Evolutionary conservation across 2,329 filamentous ascomycete genomes (phyloP), one percentile per base, ranked within the genome.

Genomic region (Aspergillus amoenus): DNA sequence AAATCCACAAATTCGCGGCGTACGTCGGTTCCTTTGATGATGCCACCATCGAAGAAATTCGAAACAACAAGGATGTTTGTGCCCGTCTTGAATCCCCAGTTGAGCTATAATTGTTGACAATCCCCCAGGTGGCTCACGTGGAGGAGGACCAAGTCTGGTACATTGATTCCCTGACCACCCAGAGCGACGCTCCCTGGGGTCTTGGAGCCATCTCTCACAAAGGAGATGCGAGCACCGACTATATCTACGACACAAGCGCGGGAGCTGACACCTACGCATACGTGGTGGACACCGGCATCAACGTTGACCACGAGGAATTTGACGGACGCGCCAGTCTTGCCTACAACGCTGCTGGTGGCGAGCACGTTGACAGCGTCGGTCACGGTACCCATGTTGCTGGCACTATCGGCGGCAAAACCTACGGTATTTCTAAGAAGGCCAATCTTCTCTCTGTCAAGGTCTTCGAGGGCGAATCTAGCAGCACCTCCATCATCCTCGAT

Each of bases 361-460:
- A 61, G 30, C 58, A 68, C 41, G 64, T 64, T 22, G 67, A 70
- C 52, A 55, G 55, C 18, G 62, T 65, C 43, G 72, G 73, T 37
- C 74, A 77, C 54, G 75, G 75, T 18, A 76, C 75, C 15, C 74
- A 77, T 61, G 68, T 72, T 55, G 66, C 74, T 8, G 73, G 72
- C 37, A 77, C 70, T 42, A 69, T 73, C 30, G 73, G 58, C 21
- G 68, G 68, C n/a, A 66, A 61, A 41, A 69, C 62, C 5, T 76
- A 67, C 48, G 74, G 75, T 57, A 64, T 77, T 52, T 69, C 74
- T 34, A 75, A 76, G 64, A 68, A 69, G 55, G 68, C 73, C 24
- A 70, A 61, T 18, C 54, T 77, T 15, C 61, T 77, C 27, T 80
- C 79, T 46, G 79, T 85, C 58, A 83, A 82, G 68, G 80, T 82